Percentiles rank a stretch among this genome's conserved stretches.
These are phyloP conservation scores for Dipodascopsis uninucleata DNA, from an alignment of 805 yeast species.

Conservation along the genomic window DNA sequence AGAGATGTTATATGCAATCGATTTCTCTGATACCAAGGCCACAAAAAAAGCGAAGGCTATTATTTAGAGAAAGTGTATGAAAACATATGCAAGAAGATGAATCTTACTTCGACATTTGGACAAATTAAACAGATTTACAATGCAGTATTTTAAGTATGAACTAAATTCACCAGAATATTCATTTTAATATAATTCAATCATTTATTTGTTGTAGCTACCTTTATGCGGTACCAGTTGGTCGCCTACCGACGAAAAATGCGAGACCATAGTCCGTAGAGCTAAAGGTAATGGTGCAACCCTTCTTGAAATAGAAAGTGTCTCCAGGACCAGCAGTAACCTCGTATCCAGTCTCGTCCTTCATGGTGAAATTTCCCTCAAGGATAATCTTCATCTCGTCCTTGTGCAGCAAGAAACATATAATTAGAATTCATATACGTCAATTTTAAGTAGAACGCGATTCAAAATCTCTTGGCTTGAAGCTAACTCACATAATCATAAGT, in stretches of 20 bases:
- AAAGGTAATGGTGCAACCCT: conserved; percentile 66
- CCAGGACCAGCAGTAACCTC: conserved; percentile 57
- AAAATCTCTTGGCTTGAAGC: neutral
- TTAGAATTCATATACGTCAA: conserved; percentile 33
- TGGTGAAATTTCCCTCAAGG: conserved; percentile 62
- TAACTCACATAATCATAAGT: conserved; percentile 44
- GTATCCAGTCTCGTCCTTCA: conserved; percentile 62
- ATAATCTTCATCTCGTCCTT: conserved; percentile 68
- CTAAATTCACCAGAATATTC: no score
- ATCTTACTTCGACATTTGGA: no score
- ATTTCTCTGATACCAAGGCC: no score
- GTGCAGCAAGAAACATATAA: conserved; percentile 38
- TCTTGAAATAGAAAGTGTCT: conserved; percentile 62
- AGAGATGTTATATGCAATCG: no score
- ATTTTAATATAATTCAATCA: no score
- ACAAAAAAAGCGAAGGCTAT: no score
- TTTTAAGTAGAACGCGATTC: neutral
- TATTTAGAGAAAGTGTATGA: no score
- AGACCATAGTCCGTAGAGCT: conserved; percentile 59
- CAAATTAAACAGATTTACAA: no score
- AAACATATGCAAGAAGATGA: no score
- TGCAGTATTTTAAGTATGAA: no score
- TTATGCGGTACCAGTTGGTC: conserved; percentile 31
- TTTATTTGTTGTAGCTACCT: no score
- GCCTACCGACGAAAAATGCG: conserved; percentile 59